phyloP scores from a whole-genome alignment of 2,329 filamentous ascomycete genomes.

The Podosphaera xanthii region DNA sequence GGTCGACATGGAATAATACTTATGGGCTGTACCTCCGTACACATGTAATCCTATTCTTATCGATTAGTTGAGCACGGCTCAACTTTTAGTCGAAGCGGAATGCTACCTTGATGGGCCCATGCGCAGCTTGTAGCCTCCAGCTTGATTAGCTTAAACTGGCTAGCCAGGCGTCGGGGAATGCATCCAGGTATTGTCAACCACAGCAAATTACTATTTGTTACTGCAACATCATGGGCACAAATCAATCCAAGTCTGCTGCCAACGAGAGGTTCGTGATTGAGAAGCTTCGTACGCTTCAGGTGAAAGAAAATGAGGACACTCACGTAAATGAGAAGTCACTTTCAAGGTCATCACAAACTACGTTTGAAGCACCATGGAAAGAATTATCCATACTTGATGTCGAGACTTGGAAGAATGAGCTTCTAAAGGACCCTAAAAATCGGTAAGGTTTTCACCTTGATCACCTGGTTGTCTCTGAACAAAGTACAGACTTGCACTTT shows the following conservation, averaged over 20 bases:
- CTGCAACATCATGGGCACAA: slow-evolving; percentile 9
- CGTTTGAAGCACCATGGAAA: slow-evolving; percentile 14
- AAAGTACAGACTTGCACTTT: slow-evolving; percentile 41
- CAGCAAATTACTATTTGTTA: too few species aligned
- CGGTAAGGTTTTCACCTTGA: slow-evolving; percentile 19
- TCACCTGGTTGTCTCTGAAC: slow-evolving; percentile 1
- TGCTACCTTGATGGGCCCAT: too few species aligned
- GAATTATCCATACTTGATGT: slow-evolving; percentile 27
- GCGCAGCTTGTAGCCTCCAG: too few species aligned
- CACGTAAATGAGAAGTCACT: slow-evolving; percentile 23
- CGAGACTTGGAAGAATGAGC: slow-evolving; percentile 34
- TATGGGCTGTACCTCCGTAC: too few species aligned
- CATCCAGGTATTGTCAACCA: too few species aligned
- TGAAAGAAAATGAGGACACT: slow-evolving; percentile 27
- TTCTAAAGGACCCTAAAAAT: slow-evolving; percentile 42
- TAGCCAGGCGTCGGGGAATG: too few species aligned
- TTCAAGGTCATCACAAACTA: slow-evolving; percentile 17
- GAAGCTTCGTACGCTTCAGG: slow-evolving; percentile 19
- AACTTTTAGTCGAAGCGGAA: too few species aligned
- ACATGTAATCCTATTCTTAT: too few species aligned
- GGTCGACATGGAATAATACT: too few species aligned
- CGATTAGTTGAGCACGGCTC: too few species aligned
- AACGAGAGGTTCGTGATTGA: slow-evolving; percentile 22
- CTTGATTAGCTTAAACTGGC: too few species aligned
- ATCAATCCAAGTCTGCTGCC: slow-evolving; percentile 9